A percentile compares a stretch with the other conserved stretches of the same genome.
Evolutionary conservation across 2,329 filamentous ascomycete genomes (phyloP).

Genomic region (Sporothrix pallida): DNA sequence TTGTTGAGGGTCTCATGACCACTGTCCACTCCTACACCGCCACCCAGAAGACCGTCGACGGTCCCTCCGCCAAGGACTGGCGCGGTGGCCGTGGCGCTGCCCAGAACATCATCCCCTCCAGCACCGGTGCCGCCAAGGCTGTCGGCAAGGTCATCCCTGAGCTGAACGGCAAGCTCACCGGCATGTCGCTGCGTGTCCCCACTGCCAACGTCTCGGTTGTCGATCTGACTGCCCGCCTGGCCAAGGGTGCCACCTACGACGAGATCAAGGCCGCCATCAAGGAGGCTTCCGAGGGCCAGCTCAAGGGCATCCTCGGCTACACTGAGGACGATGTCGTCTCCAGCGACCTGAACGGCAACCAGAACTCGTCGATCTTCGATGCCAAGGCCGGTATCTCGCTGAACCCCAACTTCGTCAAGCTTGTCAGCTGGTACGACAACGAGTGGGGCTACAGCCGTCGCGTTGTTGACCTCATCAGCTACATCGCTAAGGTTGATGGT

Average conservation of each 20-base stretch:
- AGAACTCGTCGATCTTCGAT: slow-evolving; percentile 96
- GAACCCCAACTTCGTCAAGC: slow-evolving; percentile 98
- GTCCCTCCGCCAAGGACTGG: slow-evolving; percentile 98
- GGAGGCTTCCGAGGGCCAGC: slow-evolving; percentile 78
- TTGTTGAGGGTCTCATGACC: slow-evolving; percentile 99
- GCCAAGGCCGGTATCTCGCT: slow-evolving; percentile 98
- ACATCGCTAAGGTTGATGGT: slow-evolving; percentile 79
- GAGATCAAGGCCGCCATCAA: slow-evolving; percentile 93
- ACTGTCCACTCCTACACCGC: slow-evolving; percentile 99
- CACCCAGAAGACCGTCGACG: slow-evolving; percentile 99
- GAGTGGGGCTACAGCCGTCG: slow-evolving; percentile 99
- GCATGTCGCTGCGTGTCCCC: slow-evolving; percentile 99
- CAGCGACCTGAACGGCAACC: slow-evolving; percentile 90
- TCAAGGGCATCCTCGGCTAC: slow-evolving; percentile 93
- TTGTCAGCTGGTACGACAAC: slow-evolving; percentile 98
- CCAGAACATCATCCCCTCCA: slow-evolving; percentile 99
- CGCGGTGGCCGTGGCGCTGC: slow-evolving; percentile 97
- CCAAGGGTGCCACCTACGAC: slow-evolving; percentile 87
- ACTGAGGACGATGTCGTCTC: slow-evolving; percentile 98
- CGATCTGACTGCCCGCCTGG: slow-evolving; percentile 90
- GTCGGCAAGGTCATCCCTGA: slow-evolving; percentile 99
- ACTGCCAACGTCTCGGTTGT: slow-evolving; percentile 99
- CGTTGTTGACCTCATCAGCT: slow-evolving; percentile 80
- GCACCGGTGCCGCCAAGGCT: slow-evolving; percentile 99
- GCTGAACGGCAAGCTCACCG: slow-evolving; percentile 99